These are phyloP conservation scores for Biscogniauxia mediterranea DNA, from an alignment of 2,329 filamentous ascomycete genomes.

Conservation along the genomic window DNA sequence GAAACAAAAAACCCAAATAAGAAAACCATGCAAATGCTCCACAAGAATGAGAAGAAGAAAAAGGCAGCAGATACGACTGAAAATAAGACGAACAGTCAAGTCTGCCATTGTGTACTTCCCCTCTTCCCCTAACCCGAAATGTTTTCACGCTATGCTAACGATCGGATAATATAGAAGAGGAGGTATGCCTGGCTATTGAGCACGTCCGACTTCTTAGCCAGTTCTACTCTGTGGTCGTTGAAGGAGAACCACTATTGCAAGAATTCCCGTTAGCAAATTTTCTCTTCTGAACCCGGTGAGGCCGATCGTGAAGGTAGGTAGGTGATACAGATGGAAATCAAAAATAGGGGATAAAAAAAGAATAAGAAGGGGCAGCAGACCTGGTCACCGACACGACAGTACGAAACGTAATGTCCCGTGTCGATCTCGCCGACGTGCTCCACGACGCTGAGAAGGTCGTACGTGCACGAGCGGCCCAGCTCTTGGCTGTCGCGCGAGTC, in stretches of 20 bases:
- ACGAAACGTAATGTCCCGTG: slow-evolving; percentile 89
- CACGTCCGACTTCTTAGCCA: slow-evolving; percentile 81
- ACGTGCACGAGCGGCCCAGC: slow-evolving; percentile 66
- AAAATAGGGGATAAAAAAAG: neutral
- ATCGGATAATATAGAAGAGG: slow-evolving; percentile 78
- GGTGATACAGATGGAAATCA: too few species aligned
- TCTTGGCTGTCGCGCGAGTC: slow-evolving; percentile 53
- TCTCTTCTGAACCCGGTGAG: neutral
- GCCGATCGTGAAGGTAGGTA: too few species aligned
- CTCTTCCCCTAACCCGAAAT: neutral
- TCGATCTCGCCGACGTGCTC: slow-evolving; percentile 93
- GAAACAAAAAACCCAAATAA: slow-evolving; percentile 8
- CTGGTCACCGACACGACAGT: slow-evolving; percentile 76
- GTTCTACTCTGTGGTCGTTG: slow-evolving; percentile 88
- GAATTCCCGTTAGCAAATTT: slow-evolving; percentile 10
- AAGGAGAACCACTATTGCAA: slow-evolving; percentile 83
- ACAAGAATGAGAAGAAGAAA: neutral
- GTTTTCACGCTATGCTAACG: slow-evolving; percentile 29
- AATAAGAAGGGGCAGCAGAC: slow-evolving; percentile 35
- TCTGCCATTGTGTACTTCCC: slow-evolving; percentile 6
- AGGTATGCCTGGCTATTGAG: slow-evolving; percentile 84
- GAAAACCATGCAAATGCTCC: slow-evolving; percentile 27
- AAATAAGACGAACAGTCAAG: neutral
- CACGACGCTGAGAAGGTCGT: slow-evolving; percentile 85
- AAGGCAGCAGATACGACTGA: neutral